A percentile compares a stretch with the other conserved stretches of the same genome.
phyloP scores from a whole-genome alignment of 1,284 basidiomycete species.

The Sanghuangporus baumii region DNA sequence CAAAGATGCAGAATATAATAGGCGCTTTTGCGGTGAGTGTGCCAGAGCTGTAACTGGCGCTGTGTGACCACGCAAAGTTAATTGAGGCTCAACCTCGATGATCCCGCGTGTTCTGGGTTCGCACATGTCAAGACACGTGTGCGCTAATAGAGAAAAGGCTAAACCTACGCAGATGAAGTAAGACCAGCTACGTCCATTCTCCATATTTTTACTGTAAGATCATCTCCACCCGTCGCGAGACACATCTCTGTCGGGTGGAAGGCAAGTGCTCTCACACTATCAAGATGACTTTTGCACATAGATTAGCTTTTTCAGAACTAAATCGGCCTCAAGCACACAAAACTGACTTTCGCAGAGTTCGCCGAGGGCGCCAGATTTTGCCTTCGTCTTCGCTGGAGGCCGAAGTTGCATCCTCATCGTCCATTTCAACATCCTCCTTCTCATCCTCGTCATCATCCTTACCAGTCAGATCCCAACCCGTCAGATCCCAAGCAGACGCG shows the following conservation, averaged over 20 bases:
- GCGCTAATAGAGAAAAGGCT: slow-evolving; percentile 13
- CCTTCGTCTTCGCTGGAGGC: slow-evolving; percentile 62
- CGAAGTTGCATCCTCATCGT: slow-evolving; percentile 38
- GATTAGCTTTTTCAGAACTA: slow-evolving; percentile 11
- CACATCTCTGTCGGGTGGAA: slow-evolving; percentile 83
- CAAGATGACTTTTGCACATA: slow-evolving; percentile 69
- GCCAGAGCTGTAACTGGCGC: slow-evolving; percentile 87
- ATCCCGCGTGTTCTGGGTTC: slow-evolving; percentile 49
- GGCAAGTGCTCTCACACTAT: slow-evolving; percentile 84
- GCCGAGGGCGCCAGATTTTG: slow-evolving; percentile 80
- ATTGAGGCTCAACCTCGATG: slow-evolving; percentile 83
- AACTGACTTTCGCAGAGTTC: slow-evolving; percentile 82
- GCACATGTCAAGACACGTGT: slow-evolving; percentile 21
- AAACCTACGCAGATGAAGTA: slow-evolving; percentile 63
- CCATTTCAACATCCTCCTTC: slow-evolving; percentile 50
- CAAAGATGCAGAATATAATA: slow-evolving; percentile 88
- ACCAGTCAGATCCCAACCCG: slow-evolving; percentile 40
- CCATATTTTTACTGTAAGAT: slow-evolving; percentile 96
- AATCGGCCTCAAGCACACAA: slow-evolving; percentile 20
- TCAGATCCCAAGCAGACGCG: slow-evolving; percentile 39
- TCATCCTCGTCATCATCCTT: slow-evolving; percentile 56
- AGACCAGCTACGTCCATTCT: slow-evolving; percentile 70
- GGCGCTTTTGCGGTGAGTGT: slow-evolving; percentile 70
- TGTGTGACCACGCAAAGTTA: slow-evolving; percentile 91
- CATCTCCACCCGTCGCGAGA: slow-evolving; percentile 89